Evolutionary conservation across 495 filamentous ascomycete genomes (phyloP).

Genomic region (Barbatosphaeria neglecta): DNA sequence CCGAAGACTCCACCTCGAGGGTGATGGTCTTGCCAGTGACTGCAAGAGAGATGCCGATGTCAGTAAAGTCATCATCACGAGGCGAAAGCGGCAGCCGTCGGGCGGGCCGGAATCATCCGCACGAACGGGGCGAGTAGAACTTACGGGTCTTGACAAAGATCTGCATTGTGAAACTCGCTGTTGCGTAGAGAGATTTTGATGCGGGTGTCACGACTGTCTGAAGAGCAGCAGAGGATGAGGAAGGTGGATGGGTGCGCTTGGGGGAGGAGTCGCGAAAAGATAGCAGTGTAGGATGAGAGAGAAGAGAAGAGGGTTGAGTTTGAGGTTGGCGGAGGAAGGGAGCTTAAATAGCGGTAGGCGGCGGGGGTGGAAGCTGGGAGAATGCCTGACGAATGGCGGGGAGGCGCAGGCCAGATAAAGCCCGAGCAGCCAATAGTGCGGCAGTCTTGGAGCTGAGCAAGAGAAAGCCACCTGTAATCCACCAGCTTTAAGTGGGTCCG

Average conservation of each 20-base stretch:
- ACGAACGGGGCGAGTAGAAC: conserved; percentile 20
- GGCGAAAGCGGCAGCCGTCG: conserved; percentile 10
- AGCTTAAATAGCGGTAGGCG: neutral
- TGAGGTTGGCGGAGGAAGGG: conserved; percentile 10
- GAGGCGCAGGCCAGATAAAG: neutral
- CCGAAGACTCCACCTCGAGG: conserved; percentile 94
- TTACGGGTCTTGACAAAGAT: conserved; percentile 97
- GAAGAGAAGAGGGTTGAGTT: conserved; percentile 6
- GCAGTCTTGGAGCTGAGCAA: neutral
- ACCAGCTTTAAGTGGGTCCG: neutral
- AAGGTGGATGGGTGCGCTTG: neutral
- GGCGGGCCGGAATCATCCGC: neutral
- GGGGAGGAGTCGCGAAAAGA: neutral
- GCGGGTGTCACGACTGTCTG: neutral
- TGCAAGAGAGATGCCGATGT: conserved; percentile 14
- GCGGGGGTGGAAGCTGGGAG: neutral
- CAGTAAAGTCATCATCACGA: conserved; percentile 13
- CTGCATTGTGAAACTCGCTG: conserved; percentile 53
- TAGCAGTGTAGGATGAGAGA: neutral
- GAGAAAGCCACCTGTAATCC: neutral
- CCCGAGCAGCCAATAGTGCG: neutral
- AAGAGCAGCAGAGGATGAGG: neutral
- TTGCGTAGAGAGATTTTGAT: neutral
- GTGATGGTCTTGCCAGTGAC: conserved; percentile 99
- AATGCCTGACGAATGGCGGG: neutral